Conservation (phyloP, 148 eudicot genomes). For the Spergularia bocconei region DNA sequence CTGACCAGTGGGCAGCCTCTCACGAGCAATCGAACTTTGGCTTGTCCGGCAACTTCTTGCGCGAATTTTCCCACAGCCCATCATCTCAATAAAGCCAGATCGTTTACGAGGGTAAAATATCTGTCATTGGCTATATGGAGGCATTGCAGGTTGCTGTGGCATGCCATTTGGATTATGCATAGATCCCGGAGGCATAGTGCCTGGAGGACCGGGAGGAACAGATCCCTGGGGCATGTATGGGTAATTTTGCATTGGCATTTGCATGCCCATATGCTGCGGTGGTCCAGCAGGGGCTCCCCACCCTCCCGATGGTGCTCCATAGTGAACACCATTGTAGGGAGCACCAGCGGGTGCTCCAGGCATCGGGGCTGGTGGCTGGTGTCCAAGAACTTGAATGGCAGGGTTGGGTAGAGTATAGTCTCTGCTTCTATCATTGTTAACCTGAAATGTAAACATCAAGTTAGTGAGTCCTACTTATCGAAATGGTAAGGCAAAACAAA, state of each 20-base stretch:
- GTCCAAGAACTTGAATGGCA: slow-evolving; percentile 52
- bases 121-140: slow-evolving; percentile 42
- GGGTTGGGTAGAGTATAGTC: slow-evolving; percentile 69
- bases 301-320: slow-evolving; percentile 50
- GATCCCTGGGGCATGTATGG: slow-evolving; percentile 49
- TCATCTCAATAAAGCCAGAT: neutral
- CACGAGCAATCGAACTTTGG: neutral
- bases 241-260: slow-evolving; percentile 59
- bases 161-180: slow-evolving; percentile 22
- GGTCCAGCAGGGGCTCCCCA: slow-evolving; percentile 45
- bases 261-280: slow-evolving; percentile 53
- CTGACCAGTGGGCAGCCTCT: neutral
- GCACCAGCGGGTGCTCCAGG: slow-evolving; percentile 37
- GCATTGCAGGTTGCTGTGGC: slow-evolving; percentile 19
- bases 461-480: neutral
- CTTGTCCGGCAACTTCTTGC: neutral
- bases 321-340: slow-evolving; percentile 49
- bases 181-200: slow-evolving; percentile 25
- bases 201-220: slow-evolving; percentile 46
- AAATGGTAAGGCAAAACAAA: neutral
- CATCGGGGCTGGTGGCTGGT: slow-evolving; percentile 49
- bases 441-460: slow-evolving; percentile 33
- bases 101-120: neutral
- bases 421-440: slow-evolving; percentile 90
- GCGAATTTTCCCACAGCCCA: slow-evolving; percentile 4